Base-by-base conservation (phyloP, 495 filamentous ascomycete species). In the Penicillium longicatenatum region DNA sequence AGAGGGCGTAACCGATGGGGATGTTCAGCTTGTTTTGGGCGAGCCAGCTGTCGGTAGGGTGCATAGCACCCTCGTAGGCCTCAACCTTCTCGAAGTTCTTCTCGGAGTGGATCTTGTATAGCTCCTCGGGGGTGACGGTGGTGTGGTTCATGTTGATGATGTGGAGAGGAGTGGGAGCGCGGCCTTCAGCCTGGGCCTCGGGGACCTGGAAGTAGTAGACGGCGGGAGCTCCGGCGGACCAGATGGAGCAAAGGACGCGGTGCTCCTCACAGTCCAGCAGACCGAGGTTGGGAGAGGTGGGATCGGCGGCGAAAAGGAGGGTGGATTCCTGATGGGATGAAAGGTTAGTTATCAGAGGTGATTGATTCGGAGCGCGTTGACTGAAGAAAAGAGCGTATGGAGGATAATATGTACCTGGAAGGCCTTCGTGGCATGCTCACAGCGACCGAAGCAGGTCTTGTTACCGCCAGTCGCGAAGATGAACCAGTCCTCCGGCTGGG, bases 401-500 rank as follows among this genome's bases (percentile, higher is more conserved):
- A 20, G 10, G 19, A 12, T n/a, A 39, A 1, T 39, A 46, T 41
- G 59, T 70, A 85, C 80, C 61, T 86, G 85, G 73, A 83, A 86
- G 0, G 79, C 78, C 60, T 75, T 75, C 19, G 84, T 79, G 29
- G 79, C 77, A 6, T 70, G 69, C 11, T 57, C 78, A 69, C 84
- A 89, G 57, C 78, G 70, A 54, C 79, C 91, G 65, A 84, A 91
- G 78, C 92, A 97, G 29, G 91, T 93, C 77, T 88, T 91, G 75
- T 96, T 95, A 42, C 89, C 86, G 50, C 92, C 92, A 1, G 88
- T 90, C 50, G 95, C 72, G 66, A 89, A 83, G 57, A 96, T 76
- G 76, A 88, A 84, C 90, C 89, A 96, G 70, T 93, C 88, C 71
- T 89, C 85, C 3, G 88, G 82, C 14, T 84, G 70, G 52, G 81